phyloP scores from a whole-genome alignment of 1,139 yeast species.

The Geotrichum candidum region DNA sequence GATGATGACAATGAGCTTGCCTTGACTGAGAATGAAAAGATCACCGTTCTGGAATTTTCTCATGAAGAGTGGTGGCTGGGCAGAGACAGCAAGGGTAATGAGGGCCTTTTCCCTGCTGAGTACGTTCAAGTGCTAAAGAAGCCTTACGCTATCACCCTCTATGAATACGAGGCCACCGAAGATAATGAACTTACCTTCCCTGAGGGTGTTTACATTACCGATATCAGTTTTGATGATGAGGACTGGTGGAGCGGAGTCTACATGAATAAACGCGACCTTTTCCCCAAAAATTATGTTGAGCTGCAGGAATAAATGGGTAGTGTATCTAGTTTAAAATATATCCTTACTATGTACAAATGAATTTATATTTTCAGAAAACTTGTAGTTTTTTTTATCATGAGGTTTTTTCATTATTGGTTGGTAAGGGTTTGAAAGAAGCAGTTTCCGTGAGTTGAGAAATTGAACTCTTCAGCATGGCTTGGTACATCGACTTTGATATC shows the following conservation, averaged over 20 bases:
- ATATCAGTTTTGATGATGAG: conserved; percentile 84
- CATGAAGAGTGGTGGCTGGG: conserved; percentile 88
- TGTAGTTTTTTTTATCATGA: background rate
- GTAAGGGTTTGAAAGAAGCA: background rate
- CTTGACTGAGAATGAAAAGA: conserved; percentile 58
- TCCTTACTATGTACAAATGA: background rate
- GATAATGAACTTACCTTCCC: conserved; percentile 79
- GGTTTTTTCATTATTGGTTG: background rate
- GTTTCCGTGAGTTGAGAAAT: background rate
- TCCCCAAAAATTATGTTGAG: conserved; percentile 85
- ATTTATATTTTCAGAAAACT: background rate
- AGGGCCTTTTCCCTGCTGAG: conserved; percentile 70
- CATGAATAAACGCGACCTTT: conserved; percentile 71
- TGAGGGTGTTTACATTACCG: conserved; percentile 75
- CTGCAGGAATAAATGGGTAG: conserved; percentile 32
- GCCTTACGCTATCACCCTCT: conserved; percentile 68
- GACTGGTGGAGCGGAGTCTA: conserved; percentile 96
- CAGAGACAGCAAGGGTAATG: conserved; percentile 51
- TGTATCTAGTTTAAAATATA: background rate
- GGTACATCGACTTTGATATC: background rate
- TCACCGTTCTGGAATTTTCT: conserved; percentile 59
- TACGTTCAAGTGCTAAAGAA: conserved; percentile 46
- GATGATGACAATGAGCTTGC: conserved; percentile 73
- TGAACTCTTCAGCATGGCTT: background rate
- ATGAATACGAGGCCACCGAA: conserved; percentile 83